Evolutionary conservation across 306 rosid genomes (phyloP).

Genomic region (Prunus kanzakura): DNA sequence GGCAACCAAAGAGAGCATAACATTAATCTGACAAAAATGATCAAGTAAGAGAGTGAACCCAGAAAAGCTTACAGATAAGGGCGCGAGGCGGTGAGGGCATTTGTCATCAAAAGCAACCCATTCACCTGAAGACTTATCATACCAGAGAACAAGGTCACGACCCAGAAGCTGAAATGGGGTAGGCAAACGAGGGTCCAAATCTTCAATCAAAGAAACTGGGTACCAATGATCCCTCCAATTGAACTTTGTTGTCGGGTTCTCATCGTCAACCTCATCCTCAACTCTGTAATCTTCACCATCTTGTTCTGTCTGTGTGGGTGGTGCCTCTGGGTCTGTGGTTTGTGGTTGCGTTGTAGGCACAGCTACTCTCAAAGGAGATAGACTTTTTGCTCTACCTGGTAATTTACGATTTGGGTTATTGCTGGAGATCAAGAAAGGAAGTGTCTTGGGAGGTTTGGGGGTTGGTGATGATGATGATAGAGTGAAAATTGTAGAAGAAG

Average conservation of each 20-base stretch:
- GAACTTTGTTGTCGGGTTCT: slow-evolving; percentile 58
- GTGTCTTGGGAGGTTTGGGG: slow-evolving; percentile 28
- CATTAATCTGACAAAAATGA: neutral
- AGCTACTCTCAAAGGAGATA: slow-evolving; percentile 52
- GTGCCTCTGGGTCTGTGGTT: slow-evolving; percentile 35
- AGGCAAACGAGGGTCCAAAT: slow-evolving; percentile 66
- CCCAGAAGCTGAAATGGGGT: slow-evolving; percentile 95
- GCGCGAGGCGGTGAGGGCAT: slow-evolving; percentile 98
- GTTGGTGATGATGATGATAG: slow-evolving; percentile 26
- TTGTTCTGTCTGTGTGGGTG: slow-evolving; percentile 8
- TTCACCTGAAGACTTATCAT: slow-evolving; percentile 49
- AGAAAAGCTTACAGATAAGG: slow-evolving; percentile 67
- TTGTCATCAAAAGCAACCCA: slow-evolving; percentile 94
- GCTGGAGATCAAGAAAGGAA: slow-evolving; percentile 31
- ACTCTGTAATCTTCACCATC: slow-evolving; percentile 31
- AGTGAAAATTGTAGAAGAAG: slow-evolving; percentile 41
- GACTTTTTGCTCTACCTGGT: slow-evolving; percentile 20
- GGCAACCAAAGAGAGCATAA: slow-evolving; percentile 5
- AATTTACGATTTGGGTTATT: slow-evolving; percentile 9
- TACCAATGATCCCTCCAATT: slow-evolving; percentile 99
- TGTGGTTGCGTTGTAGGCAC: slow-evolving; percentile 51
- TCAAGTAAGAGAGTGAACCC: neutral
- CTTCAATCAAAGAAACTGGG: slow-evolving; percentile 89
- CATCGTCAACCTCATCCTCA: slow-evolving; percentile 44
- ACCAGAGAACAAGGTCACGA: slow-evolving; percentile 86